Base-by-base conservation (phyloP, 768 basidiomycete species). In the Leccinum rimulosum region DNA sequence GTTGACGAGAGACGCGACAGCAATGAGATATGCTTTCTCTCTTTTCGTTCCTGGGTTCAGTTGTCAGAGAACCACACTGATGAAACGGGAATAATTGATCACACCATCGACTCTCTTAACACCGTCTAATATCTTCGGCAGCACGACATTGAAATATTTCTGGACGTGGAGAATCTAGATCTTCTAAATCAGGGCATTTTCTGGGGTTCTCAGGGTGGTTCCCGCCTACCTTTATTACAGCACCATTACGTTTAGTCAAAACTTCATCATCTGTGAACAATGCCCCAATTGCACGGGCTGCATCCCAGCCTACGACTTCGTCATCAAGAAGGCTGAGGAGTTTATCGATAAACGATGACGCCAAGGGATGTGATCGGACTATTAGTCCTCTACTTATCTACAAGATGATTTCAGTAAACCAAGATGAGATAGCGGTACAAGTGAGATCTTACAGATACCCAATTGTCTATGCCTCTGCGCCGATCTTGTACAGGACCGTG, bases 371-470 rank as follows among this genome's bases (percentile, higher is more conserved):
- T 28, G 86, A 87, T 12, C 88, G 84, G 1, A 95, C 83, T 2
- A 95, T 76, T 27, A 99, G 77, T 1, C 85, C 93, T 72, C 91
- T 91, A 19, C 85, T 80, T 14, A 92, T 79, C 96, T 97, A 5
- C 31, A 30, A 27, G 7, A 12, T 54, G 2, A 51, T 30, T 60
- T 58, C 38, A 55, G 47, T 48, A 53, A 63, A 55, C 10, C 19
- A 25, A 30, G 38, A 43, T 6, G 9, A 22, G 6, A n/a, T 14
- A 14, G 27, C 27, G 27, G 55, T 17, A 19, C 50, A 48, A 17
- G 15, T 22, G 27, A n/a, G 12, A 53, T 43, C 80, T 61, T 61
- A 93, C 92, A 88, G 87, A 91, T 58, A 78, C 76, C 88, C 89
- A 93, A 5, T 78, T 76, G 40, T 70, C 70, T 38, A 93, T 79